These are phyloP conservation scores for Hamamelis virginiana DNA, from an alignment of 164 flowering plant species.

Conservation along the genomic window DNA sequence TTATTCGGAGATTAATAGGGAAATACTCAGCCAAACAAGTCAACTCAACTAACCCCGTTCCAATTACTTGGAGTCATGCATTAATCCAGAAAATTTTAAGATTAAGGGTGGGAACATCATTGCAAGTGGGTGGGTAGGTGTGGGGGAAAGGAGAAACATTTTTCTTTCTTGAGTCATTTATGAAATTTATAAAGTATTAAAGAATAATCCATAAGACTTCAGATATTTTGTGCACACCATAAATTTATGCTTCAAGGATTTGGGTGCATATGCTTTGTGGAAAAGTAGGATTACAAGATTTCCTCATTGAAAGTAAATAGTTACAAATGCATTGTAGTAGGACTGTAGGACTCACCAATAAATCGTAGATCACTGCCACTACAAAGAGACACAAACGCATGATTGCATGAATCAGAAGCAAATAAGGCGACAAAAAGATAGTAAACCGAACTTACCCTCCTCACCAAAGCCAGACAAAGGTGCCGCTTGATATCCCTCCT, in stretches of 20 bases:
- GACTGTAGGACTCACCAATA: neutral
- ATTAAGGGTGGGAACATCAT: neutral
- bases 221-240: neutral
- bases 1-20: neutral
- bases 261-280: too few relatives aligned
- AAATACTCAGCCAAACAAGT: neutral
- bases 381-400: neutral
- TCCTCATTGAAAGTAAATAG: neutral
- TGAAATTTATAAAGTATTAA: too few relatives aligned
- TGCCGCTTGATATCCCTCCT: constrained; percentile 96
- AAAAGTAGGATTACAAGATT: neutral
- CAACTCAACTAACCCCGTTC: neutral
- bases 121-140: too few relatives aligned
- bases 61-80: neutral
- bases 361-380: neutral
- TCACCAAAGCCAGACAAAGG: constrained; percentile 90
- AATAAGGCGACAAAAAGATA: neutral
- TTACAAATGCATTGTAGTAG: neutral
- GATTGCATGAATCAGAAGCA: neutral
- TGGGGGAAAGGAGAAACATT: too few relatives aligned
- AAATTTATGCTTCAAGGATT: neutral
- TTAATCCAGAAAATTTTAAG: neutral
- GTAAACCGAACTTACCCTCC: constrained; percentile 57
- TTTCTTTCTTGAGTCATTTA: too few relatives aligned
- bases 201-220: too few relatives aligned